Percentiles rank a stretch among this genome's conserved stretches.
phyloP scores from a whole-genome alignment of 78 protist genomes.

The Capsaspora owczarzaki region DNA sequence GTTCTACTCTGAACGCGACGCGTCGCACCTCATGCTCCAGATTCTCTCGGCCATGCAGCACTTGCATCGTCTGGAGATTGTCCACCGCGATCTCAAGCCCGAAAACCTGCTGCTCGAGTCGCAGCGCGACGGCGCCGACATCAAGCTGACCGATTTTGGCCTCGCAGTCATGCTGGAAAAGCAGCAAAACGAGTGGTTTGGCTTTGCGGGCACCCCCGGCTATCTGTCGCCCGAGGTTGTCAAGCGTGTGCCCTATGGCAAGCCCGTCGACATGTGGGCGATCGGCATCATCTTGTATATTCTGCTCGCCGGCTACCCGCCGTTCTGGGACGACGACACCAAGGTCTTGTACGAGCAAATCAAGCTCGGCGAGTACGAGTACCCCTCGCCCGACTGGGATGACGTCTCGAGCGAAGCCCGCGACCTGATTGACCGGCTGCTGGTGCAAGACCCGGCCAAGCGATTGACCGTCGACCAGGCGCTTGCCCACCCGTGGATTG shows the following conservation, averaged over 20 bases:
- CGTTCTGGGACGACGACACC: not conserved
- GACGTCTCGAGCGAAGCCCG: not conserved
- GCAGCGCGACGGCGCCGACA: not conserved
- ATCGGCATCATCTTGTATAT: constrained; percentile 41
- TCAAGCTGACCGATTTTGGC: not conserved
- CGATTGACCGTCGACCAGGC: not conserved
- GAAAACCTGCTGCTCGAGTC: constrained; percentile 47
- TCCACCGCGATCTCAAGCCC: constrained; percentile 57
- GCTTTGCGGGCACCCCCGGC: constrained; percentile 35
- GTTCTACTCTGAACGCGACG: constrained; percentile 33
- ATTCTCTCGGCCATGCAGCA: constrained; percentile 29
- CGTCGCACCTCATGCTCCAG: constrained; percentile 5
- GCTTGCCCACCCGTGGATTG: not conserved
- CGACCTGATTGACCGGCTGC: not conserved
- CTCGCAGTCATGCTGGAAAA: not conserved
- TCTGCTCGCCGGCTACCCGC: constrained; percentile 1
- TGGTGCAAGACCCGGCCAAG: not conserved
- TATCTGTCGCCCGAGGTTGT: constrained; percentile 37
- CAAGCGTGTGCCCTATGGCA: not conserved
- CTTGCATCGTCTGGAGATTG: constrained; percentile 32
- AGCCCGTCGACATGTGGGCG: constrained; percentile 36
- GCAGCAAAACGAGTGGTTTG: no score
- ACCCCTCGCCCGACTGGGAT: not conserved
- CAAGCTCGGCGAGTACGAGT: not conserved
- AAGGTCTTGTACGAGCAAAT: not conserved